Base-by-base conservation (phyloP, 371 early-diverging fungal genomes). In the Apophysomyces sp. region DNA sequence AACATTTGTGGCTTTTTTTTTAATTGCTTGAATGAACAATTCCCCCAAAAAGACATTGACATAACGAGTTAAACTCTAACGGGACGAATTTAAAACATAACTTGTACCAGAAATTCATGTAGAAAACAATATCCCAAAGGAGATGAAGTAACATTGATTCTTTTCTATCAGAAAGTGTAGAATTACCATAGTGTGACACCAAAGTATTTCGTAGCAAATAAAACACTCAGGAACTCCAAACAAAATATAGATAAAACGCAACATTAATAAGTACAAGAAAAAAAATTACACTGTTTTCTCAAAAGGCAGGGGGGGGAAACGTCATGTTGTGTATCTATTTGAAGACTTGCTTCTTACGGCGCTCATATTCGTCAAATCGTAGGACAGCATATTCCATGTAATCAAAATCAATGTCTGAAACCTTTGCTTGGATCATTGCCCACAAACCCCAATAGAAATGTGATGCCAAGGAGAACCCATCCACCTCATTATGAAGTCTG, bases 401-500 rank as follows among this genome's bases (percentile, higher is more conserved):
- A 71, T 95, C 92, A 81, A 96, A 96, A 61, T 94, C 94, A 39
- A 96, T 88, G 60, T 94, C 92, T n/a, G 93, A 93, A 27, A 94
- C 70, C 32, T 82, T 82, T 0, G 94, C 92, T 68, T 96, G 96
- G n/a, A 92, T 86, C 62, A 95, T 77, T 1, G 89, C 94, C 96
- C 96, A 96, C 32, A 96, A 68, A 16, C 91, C 93, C 98, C 98
- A 97, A 67, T 91, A 96, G 55, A 89, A 87, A 71, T 96, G 96
- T 2, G 96, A 93, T 7, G 94, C 94, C 51, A 95, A 80, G 29
- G 92, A 85, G 72, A 92, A 96, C 56, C 85, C 81, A 66, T 87
- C 80, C 27, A 95, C 95, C 67, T 95, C 94, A 2, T 74, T 64
- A 64, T 86, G 89, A 21, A 95, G 69, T 28, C 58, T 57, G 31